Base-by-base conservation (phyloP, 2,329 filamentous ascomycete genomes). In the Colletotrichum sansevieriae region DNA sequence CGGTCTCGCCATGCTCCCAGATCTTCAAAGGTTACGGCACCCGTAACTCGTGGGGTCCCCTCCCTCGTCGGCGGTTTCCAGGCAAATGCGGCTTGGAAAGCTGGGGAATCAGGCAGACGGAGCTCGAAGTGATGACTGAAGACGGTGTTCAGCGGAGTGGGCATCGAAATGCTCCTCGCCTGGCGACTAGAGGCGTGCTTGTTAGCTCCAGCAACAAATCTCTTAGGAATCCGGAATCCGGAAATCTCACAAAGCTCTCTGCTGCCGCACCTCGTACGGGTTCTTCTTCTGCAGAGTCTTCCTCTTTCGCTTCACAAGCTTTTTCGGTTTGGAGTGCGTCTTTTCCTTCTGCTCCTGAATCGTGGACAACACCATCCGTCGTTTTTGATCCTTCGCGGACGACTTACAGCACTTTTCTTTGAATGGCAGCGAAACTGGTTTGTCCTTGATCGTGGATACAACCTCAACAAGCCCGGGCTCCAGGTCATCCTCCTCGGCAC, bases 91-190 rank as follows among this genome's bases (percentile, higher is more conserved):
- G 18, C 49, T 4, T 49, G 18, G 4, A 33, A 33, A 10, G 25
- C 10, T 1, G 55, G 49, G 3, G 62, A 61, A 8, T 61, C 47
- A 3, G 62, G 55, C 13, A 47, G 13, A 5, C 20, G 33, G 8
- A 15, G 39, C 8, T 33, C 29, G 20, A 41, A 13, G 18, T 12
- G 41, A 13, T 68, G 33, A 13, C 47, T n/a, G 15, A 65, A 68
- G 3, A 68, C 55, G 2, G 35, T n/a, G 18, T 56, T 61, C 1
- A 68, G 18, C 1, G 62, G 55, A 8, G 55, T 56, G 8, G 65
- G 65, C 65, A 68, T 65, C 4, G 65, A 68, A 35, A 61, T 65
- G 12, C 62, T 68, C 15, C 65, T 68, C 3, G 62, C 47, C 6
- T 55, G 65, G 3, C 62, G 65, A 9, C 65, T 68, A 3, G 10